A percentile compares a stretch with the other conserved stretches of the same genome.
These are phyloP conservation scores for Sugiyamaella castrensis DNA, from an alignment of 1,139 yeast species.

Conservation along the genomic window DNA sequence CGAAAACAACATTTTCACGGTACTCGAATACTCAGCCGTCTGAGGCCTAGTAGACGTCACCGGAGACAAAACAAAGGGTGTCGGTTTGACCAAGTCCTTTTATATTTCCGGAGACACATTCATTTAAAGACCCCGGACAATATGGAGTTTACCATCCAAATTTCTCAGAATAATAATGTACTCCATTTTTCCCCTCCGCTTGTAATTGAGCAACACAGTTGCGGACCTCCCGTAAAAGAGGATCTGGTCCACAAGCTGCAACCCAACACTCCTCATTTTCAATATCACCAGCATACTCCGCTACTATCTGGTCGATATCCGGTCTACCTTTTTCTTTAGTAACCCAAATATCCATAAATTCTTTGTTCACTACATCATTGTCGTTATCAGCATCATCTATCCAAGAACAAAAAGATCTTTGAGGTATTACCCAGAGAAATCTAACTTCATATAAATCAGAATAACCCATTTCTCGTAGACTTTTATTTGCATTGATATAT, in stretches of 20 bases:
- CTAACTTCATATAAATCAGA: constrained; percentile 15
- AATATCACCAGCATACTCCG: constrained; percentile 13
- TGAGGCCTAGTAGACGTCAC: too few species aligned
- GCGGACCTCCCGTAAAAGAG: constrained; percentile 26
- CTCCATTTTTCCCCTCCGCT: constrained; percentile 21
- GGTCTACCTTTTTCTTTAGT: constrained; percentile 28
- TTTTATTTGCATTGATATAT: constrained; percentile 16
- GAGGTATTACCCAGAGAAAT: constrained; percentile 32
- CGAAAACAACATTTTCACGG: neutral
- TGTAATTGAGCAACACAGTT: constrained; percentile 27
- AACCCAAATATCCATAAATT: constrained; percentile 23
- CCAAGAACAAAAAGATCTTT: constrained; percentile 24
- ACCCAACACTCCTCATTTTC: constrained; percentile 23
- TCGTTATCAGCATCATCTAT: constrained; percentile 18
- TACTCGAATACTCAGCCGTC: too few species aligned
- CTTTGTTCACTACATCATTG: neutral
- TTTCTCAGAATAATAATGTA: constrained; percentile 28
- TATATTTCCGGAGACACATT: too few species aligned
- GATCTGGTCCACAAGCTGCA: constrained; percentile 32
- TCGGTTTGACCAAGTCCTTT: too few species aligned
- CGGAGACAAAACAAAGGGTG: too few species aligned
- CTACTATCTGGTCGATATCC: constrained; percentile 19
- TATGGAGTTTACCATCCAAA: constrained; percentile 34
- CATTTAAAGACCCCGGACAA: too few species aligned
- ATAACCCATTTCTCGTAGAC: neutral